Evolutionary conservation across 1,284 basidiomycete genomes (phyloP), one percentile per base, ranked within the genome.

Genomic region (Apiotrichum gracile): DNA sequence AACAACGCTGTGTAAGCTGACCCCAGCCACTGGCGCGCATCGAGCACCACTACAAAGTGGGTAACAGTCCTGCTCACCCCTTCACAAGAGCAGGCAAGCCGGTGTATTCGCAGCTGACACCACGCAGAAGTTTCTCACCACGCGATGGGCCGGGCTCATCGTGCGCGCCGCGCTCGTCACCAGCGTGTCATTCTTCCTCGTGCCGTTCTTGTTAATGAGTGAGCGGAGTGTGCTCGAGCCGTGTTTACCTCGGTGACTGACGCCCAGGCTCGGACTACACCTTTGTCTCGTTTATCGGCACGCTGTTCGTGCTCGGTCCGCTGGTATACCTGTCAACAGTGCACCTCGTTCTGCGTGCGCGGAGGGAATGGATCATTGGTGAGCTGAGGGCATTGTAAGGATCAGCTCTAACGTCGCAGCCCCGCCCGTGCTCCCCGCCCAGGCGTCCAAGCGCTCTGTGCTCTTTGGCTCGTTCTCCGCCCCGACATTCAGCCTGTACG

Each of bases 291-390:
- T 25, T 39, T 5, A 19, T 54, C 4, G 48, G 44, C 24, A 58
- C 60, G 16, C 38, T 61, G 17, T 45, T 55, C 45, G 24, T 55
- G 21, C 42, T 50, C 9, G 61, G 63, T 24, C 61, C 64, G 10
- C 82, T 86, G 35, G 66, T 74, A 63, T 83, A 86, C 70, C 76
- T 78, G 72, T 79, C 84, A 57, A 77, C 67, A 21, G 81, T 57
- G 53, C 79, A 81, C 67, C 77, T 82, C 57, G 82, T 66, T 29
- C 58, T 70, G 1, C 58, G 57, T 8, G 55, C 54, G 0, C 51
- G 68, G 5, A 52, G 62, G 24, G 50, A 60, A 16, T 63, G 61
- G 45, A 65, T 72, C 31, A 63, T 61, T 16, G 45, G 69, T 72
- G 38, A 56, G 66, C 55, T 2, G 8, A 14, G n/a, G 19, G 26